phyloP scores from a whole-genome alignment of 805 yeast genomes.

The Candida maesae region DNA sequence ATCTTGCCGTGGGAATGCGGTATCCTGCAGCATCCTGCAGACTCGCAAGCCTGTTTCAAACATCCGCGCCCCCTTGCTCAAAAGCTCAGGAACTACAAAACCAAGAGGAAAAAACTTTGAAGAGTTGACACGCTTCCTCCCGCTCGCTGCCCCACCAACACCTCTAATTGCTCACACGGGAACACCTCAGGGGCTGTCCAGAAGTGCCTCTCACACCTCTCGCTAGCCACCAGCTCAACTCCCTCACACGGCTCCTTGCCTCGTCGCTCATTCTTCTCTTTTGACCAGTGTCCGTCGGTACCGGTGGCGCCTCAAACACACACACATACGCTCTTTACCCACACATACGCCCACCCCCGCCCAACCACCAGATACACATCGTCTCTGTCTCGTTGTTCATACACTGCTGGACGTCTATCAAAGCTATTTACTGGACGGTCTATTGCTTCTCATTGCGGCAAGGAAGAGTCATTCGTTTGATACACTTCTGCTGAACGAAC shows the following conservation, averaged over 20 bases:
- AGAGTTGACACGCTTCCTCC: background rate
- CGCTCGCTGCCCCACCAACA: background rate
- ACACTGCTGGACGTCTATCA: too few species aligned
- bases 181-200: background rate
- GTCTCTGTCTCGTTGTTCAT: too few species aligned
- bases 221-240: background rate
- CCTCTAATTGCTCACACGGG: background rate
- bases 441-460: too few species aligned
- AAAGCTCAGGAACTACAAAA: conserved; percentile 4
- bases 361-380: too few species aligned
- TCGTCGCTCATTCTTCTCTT: background rate
- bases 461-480: too few species aligned
- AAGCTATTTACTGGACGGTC: too few species aligned
- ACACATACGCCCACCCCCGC: too few species aligned
- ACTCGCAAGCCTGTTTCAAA: conserved; percentile 4
- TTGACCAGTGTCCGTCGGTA: background rate
- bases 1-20: too few species aligned
- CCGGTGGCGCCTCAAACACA: background rate
- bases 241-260: background rate
- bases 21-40: conserved; percentile 1
- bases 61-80: conserved; percentile 10
- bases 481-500: too few species aligned
- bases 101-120: conserved; percentile 3
- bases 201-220: background rate
- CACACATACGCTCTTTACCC: too few species aligned